Evolutionary conservation across 2,329 filamentous ascomycete genomes (phyloP), one percentile per base, ranked within the genome.

Genomic region (Clarireedia monteithiana): DNA sequence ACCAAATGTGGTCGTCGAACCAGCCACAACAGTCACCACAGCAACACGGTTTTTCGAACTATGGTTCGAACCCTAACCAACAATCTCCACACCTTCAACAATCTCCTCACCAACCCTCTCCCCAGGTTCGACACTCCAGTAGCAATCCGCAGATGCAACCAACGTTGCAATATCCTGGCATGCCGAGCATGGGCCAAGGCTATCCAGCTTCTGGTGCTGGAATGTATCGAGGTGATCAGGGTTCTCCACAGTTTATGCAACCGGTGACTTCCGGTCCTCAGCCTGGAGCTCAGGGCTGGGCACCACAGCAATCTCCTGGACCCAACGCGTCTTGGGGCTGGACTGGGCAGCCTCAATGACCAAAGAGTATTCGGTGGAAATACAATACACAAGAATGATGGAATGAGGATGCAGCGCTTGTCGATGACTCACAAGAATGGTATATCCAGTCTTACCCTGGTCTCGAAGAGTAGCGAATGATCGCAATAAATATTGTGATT

Each of bases 221-320:
- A 51, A 80, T 85, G 64, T 84, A 84, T 62, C 73, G 80, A 17
- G 72, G 81, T 27, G 83, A 86, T 48, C 82, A 84, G 70, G 83
- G 81, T 1, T 79, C 81, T 4, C 75, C 83, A 52, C 80, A 84
- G 66, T 86, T 86, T 73, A 80, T 90, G 81, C 83, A 86, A 65
- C 77, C 84, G 71, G 71, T 78, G 63, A 70, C 83, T 14, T 64
- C 65, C 30, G 66, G 63, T 15, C 59, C 66, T 55, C 67, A 69
- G 53, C 56, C 65, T 51, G 64, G 63, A 6, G 52, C 55, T 49
- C 67, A 68, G 49, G 64, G 62, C n/a, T 70, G 68, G 68, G 61
- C 67, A 45, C 62, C 63, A 30, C 68, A 69, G 48, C 68, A 64
- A 47, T 60, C 64, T 39, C 58, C 62, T 10, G 61, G 60, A 46